phyloP scores from a whole-genome alignment of 768 basidiomycete genomes.

The Tylopilus sp. region DNA sequence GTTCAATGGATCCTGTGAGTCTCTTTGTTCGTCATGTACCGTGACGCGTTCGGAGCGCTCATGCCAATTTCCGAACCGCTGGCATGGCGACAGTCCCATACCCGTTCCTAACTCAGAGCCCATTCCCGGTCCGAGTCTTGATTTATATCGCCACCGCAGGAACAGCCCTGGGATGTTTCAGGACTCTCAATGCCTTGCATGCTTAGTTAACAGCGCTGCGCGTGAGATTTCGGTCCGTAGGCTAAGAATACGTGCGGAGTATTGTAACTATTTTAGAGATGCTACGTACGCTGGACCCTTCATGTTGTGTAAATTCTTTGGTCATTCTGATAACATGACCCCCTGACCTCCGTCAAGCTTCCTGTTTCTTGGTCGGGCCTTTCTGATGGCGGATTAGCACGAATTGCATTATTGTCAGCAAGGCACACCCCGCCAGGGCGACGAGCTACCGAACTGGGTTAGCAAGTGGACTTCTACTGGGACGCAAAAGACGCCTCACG shows the following conservation, averaged over 20 bases:
- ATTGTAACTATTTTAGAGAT: not conserved
- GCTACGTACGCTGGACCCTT: no score
- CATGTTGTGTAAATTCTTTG: no score
- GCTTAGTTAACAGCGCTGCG: slow-evolving; percentile 9
- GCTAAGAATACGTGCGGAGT: not conserved
- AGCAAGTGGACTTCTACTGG: not conserved
- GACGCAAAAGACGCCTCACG: slow-evolving; percentile 11
- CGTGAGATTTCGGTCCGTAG: not conserved
- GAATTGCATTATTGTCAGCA: slow-evolving; percentile 9
- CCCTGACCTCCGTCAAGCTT: not conserved
- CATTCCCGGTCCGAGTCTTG: slow-evolving; percentile 45
- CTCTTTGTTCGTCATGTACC: not conserved
- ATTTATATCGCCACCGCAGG: slow-evolving; percentile 57
- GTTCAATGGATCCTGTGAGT: slow-evolving; percentile 61
- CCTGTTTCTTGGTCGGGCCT: not conserved
- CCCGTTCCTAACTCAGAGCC: slow-evolving; percentile 70
- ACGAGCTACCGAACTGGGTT: slow-evolving; percentile 6
- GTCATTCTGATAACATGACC: not conserved
- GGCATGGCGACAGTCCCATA: slow-evolving; percentile 80
- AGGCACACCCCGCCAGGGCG: not conserved
- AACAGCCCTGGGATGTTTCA: slow-evolving; percentile 56
- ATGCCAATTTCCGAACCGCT: not conserved
- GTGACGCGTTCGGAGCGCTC: not conserved
- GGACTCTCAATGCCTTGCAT: slow-evolving; percentile 58
- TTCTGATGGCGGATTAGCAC: slow-evolving; percentile 1